Evolutionary conservation across 1,139 yeast genomes (phyloP).

Genomic region (Blastobotrys ciferrii): DNA sequence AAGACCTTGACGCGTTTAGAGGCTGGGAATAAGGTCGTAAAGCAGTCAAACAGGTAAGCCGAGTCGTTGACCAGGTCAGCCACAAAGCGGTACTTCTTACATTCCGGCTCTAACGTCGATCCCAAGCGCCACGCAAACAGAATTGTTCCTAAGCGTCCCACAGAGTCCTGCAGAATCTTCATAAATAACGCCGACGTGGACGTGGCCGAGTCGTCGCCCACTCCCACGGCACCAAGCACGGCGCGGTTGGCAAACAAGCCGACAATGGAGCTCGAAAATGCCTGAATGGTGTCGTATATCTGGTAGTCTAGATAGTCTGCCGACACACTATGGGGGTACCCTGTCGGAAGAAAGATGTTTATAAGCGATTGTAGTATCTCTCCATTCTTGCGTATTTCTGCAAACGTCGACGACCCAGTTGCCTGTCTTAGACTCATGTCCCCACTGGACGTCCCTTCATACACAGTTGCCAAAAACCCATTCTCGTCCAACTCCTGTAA

Average conservation of each 20-base stretch:
- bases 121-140: conserved; percentile 40
- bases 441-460: conserved; percentile 22
- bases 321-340: conserved; percentile 39
- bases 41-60: conserved; percentile 38
- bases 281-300: conserved; percentile 40
- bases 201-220: conserved; percentile 40
- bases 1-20: conserved; percentile 27
- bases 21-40: conserved; percentile 36
- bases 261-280: conserved; percentile 40
- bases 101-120: conserved; percentile 38
- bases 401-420: conserved; percentile 2
- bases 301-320: conserved; percentile 39
- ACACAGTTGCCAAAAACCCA: conserved; percentile 23
- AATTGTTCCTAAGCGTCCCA: conserved; percentile 41
- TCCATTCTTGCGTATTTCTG: conserved; percentile 4
- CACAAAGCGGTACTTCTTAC: conserved; percentile 38
- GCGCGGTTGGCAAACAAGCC: conserved; percentile 40
- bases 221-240: conserved; percentile 40
- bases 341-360: conserved; percentile 39
- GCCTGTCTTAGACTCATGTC: conserved; percentile 16
- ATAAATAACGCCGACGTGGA: conserved; percentile 40
- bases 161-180: conserved; percentile 39
- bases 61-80: conserved; percentile 41
- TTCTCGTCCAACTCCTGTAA: conserved; percentile 27
- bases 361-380: conserved; percentile 28